Evolutionary conservation across 108 stramenopile genomes (phyloP).

Genomic region (Pseudonitzschia pungens): DNA sequence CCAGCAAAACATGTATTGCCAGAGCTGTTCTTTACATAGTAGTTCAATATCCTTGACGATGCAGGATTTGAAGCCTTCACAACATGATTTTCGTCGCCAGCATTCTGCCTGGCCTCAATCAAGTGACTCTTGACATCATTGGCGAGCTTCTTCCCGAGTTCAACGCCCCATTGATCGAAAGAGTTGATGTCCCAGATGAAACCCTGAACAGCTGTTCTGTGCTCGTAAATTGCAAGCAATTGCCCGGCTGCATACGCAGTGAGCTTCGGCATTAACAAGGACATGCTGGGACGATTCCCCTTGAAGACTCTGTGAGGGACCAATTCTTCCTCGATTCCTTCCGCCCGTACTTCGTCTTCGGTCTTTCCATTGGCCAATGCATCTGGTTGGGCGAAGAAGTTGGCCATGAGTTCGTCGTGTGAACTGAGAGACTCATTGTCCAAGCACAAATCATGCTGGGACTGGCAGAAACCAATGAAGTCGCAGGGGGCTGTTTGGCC

Average conservation of each 20-base stretch:
- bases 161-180: conserved; percentile 99
- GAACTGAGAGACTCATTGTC: conserved; percentile 92
- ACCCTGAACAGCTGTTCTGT: conserved; percentile 98
- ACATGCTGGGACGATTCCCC: conserved; percentile 96
- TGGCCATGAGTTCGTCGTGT: conserved; percentile 99
- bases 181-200: conserved; percentile 99
- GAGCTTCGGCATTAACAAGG: conserved; percentile 91
- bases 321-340: conserved; percentile 88
- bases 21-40: conserved; percentile 73
- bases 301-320: conserved; percentile 93
- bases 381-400: conserved; percentile 99
- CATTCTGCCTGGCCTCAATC: conserved; percentile 52
- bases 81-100: conserved; percentile 34
- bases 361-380: conserved; percentile 94
- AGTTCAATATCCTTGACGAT: conserved; percentile 81
- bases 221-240: conserved; percentile 96
- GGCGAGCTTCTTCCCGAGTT: conserved; percentile 99
- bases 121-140: conserved; percentile 78
- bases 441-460: conserved; percentile 80
- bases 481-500: conserved; percentile 96
- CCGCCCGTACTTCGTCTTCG: conserved; percentile 87
- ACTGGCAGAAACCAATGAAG: conserved; percentile 93
- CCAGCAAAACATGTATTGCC: conserved; percentile 6
- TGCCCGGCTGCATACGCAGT: conserved; percentile 94
- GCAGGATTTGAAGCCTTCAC: conserved; percentile 69